Base-by-base conservation (phyloP, 225 moss, liverwort and hornwort genomes). In the Polytrichum formosum region DNA sequence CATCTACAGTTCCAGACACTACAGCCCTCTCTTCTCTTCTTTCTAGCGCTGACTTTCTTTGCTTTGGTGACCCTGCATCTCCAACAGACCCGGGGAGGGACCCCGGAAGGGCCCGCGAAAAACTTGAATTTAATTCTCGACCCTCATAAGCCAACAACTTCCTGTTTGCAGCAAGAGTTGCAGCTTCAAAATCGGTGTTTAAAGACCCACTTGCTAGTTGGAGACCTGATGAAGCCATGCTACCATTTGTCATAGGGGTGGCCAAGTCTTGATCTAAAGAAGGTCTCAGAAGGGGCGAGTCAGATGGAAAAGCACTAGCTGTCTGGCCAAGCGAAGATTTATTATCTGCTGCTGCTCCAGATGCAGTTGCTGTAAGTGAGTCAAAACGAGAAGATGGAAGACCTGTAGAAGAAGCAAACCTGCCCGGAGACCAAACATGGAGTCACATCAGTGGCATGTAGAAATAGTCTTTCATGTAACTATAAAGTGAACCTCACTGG, bases 341-440 rank as follows among this genome's bases (percentile, higher is more conserved):
- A 59, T 74, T 76, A 63, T 85, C 84, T 55, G 68, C 37, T 54
- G 71, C 70, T 62, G 82, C 88, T 65, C 73, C 63, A 54, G 83
- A 55, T 18, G 79, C 68, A 66, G 87, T 72, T 66, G 82, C 76
- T 72, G 89, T 76, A 65, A 87, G 70, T 8, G 92, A 77, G 73
- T 98, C 98, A 31, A 87, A 86, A 64, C 91, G 87, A 76, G 94
- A 87, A 20, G 98, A 84, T 26, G 87, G 69, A 64, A 83, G 80
- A 55, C 76, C 84, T 65, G 85, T 69, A 30, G 81, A 76, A 22
- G 88, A 79, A 64, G 91, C 91, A 90, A 98, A 98, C 72, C 98
- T 98, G 77, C 84, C 81, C 37, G 70, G 74, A 25, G 53, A 69
- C 73, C 64, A 46, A 5, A 64, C 55, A 22, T 46, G 53, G 21